Evolutionary conservation across 495 filamentous ascomycete genomes (phyloP).

Genomic region (Talaromyces trachyspermus): DNA sequence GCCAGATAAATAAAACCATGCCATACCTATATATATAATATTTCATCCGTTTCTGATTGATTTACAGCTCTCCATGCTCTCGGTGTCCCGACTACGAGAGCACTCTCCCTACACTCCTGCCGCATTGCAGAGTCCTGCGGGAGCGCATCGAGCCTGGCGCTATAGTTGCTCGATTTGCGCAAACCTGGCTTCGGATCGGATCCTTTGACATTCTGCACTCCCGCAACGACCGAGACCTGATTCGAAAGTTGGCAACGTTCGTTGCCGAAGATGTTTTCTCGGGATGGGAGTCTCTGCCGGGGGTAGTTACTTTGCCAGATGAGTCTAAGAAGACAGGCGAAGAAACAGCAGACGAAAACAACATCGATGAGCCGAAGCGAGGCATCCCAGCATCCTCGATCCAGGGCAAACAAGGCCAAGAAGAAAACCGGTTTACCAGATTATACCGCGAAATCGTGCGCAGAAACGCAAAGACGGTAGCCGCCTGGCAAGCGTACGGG

Average conservation of each 20-base stretch:
- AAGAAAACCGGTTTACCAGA: slow-evolving; percentile 79
- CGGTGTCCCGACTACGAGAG: slow-evolving; percentile 77
- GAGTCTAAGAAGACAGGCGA: slow-evolving; percentile 29
- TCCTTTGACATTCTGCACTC: slow-evolving; percentile 85
- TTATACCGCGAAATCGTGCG: slow-evolving; percentile 84
- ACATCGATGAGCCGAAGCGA: slow-evolving; percentile 33
- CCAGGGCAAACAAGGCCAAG: slow-evolving; percentile 54
- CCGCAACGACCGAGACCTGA: slow-evolving; percentile 67
- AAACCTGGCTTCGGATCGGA: slow-evolving; percentile 84
- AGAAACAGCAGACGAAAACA: slow-evolving; percentile 29
- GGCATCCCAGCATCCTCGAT: slow-evolving; percentile 47
- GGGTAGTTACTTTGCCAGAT: slow-evolving; percentile 24
- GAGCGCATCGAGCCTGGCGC: slow-evolving; percentile 90
- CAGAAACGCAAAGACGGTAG: slow-evolving; percentile 82
- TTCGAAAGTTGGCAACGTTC: slow-evolving; percentile 70
- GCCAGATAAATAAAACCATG: too few relatives aligned
- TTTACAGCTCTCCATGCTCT: slow-evolving; percentile 62
- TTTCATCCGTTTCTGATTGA: slow-evolving; percentile 6
- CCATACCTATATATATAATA: too few relatives aligned
- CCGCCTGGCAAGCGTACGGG: slow-evolving; percentile 91
- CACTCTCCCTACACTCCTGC: slow-evolving; percentile 74
- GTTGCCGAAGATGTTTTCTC: slow-evolving; percentile 77
- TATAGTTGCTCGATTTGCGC: slow-evolving; percentile 85
- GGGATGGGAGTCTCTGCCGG: slow-evolving; percentile 75
- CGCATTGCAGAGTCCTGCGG: slow-evolving; percentile 61